These are phyloP conservation scores for Magnaporthiopsis incrustans DNA, from an alignment of 2,329 filamentous ascomycete genomes.

Conservation along the genomic window DNA sequence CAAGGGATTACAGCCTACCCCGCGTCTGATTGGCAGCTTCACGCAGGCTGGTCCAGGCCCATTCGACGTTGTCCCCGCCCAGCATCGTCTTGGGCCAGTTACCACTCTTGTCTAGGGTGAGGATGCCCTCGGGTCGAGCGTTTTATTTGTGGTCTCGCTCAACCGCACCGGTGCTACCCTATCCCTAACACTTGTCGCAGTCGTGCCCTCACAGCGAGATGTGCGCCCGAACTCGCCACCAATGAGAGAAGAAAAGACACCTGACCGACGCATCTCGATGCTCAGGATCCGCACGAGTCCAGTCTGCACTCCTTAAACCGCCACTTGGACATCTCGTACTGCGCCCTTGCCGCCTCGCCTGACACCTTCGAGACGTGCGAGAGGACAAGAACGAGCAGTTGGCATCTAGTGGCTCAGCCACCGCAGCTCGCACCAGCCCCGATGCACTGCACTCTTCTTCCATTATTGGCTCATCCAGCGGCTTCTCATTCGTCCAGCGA, in stretches of 20 bases:
- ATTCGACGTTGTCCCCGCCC: not conserved
- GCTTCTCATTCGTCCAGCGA: constrained; percentile 21
- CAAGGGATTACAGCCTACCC: too few species aligned
- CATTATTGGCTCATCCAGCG: constrained; percentile 28
- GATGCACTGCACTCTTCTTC: constrained; percentile 23
- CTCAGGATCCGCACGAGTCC: constrained; percentile 23
- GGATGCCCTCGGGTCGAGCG: constrained; percentile 33
- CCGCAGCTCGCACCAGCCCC: constrained; percentile 29
- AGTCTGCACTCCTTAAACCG: constrained; percentile 18
- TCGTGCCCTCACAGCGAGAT: constrained; percentile 28
- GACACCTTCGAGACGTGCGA: constrained; percentile 30
- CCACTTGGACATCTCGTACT: constrained; percentile 23
- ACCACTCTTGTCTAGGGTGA: constrained; percentile 37
- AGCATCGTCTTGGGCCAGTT: constrained; percentile 27
- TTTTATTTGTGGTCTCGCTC: constrained; percentile 30
- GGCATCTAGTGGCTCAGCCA: constrained; percentile 39
- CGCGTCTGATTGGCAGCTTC: too few species aligned
- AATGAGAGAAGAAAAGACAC: too few species aligned
- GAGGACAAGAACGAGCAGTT: constrained; percentile 46
- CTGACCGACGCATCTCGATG: constrained; percentile 31
- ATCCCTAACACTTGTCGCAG: too few species aligned
- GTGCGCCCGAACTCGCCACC: constrained; percentile 32
- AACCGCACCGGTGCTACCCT: constrained; percentile 26
- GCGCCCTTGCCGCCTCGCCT: constrained; percentile 17
- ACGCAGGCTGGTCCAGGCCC: too few species aligned